Evolutionary conservation across 202 grass and related monocot species (phyloP).

Genomic region (Dendrocalamus latiflorus): DNA sequence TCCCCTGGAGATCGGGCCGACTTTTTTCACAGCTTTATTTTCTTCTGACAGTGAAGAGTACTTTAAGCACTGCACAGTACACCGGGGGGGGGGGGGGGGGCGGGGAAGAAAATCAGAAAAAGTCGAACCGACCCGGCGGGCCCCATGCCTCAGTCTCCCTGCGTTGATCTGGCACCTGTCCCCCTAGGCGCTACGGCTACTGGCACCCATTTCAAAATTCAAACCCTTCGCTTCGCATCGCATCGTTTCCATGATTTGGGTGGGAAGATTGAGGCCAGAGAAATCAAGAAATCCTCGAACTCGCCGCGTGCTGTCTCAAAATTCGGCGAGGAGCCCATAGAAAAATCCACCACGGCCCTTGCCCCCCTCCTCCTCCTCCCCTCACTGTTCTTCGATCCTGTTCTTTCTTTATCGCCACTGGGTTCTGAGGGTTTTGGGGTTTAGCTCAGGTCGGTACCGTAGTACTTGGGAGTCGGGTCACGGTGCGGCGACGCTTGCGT

Average conservation of each 20-base stretch:
- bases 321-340: not conserved
- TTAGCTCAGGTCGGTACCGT: not conserved
- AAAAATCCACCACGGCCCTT: conserved; percentile 23
- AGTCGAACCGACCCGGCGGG: not conserved
- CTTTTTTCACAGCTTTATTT: too few relatives aligned
- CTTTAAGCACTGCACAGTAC: too few relatives aligned
- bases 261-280: too few relatives aligned
- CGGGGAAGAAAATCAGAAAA: too few relatives aligned
- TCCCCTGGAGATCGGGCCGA: too few relatives aligned
- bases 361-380: not conserved
- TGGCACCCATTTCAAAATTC: conserved; percentile 34
- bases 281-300: not conserved
- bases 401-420: not conserved
- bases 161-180: not conserved
- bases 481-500: not conserved
- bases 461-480: not conserved
- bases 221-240: not conserved
- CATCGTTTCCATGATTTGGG: too few relatives aligned
- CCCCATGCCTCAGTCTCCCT: not conserved
- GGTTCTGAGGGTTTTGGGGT: not conserved
- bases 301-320: conserved; percentile 8
- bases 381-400: not conserved
- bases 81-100: too few relatives aligned
- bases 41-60: too few relatives aligned
- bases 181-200: conserved; percentile 27